Evolutionary conservation across 257 asterid species (phyloP), one percentile per base, ranked within the genome.

Genomic region (Solanum raphanifolium): DNA sequence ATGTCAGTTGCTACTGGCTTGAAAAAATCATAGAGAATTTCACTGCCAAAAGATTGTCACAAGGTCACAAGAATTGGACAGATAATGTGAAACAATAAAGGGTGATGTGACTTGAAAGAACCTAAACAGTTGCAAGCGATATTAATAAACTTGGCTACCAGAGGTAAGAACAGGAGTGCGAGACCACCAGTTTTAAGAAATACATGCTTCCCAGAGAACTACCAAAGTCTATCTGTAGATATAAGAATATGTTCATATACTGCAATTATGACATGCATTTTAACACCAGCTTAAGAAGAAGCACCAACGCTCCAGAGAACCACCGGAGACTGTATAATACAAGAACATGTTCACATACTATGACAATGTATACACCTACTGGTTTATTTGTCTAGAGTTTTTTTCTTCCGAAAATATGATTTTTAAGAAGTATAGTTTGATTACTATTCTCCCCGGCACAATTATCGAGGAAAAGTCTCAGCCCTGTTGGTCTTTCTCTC

Each of bases 1-100:
- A 97, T 92, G 75, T 96, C 99, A 52, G 86, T 83, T 87, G 98
- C 90, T 91, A 94, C 92, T 89, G 99, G 99, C 91, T 91, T 96
- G 93, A 96, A 95, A 89, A 92, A 96, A 91, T 96, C 98, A 65
- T 90, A 92, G 90, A 97, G 89, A 91, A 97, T 94, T 65, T 93
- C 96, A 87, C 99, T 97, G 98, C 93, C 87, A 88, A 88, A 87
- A 88, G 82, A 58, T 52, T 41, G 20, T 25, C 78, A 78, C 72
- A 11, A 46, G 60, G 87, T 23, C 74, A 68, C 32, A 73, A 65
- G 31, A 66, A 65, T 79, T 85, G 88, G 55, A 88, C 60, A 87
- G 62, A 32, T 21, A 48, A 36, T 86, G 32, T 71, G 36, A 84
- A 86, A 27, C 71, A 79, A 62, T 72, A 82, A 71, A n/a, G 55